Percentiles rank a stretch among this genome's conserved stretches.
phyloP scores from a whole-genome alignment of 2,329 filamentous ascomycete species.

The Aschersonia sp. region DNA sequence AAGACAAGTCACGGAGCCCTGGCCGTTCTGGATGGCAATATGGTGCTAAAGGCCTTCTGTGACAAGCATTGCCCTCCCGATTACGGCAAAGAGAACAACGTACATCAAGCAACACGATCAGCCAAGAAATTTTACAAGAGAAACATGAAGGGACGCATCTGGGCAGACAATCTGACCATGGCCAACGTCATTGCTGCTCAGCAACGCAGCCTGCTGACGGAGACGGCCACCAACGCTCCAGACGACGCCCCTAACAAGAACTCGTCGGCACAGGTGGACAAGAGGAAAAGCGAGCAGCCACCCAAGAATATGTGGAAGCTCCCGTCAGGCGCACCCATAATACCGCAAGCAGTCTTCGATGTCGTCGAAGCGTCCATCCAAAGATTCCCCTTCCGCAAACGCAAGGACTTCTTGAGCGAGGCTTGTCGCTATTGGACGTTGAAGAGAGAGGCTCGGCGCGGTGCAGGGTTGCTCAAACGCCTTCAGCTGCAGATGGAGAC shows the following conservation, averaged over 20 bases:
- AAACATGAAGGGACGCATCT: slow-evolving; percentile 77
- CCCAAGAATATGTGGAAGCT: slow-evolving; percentile 59
- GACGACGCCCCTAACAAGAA: slow-evolving; percentile 66
- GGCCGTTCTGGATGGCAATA: slow-evolving; percentile 63
- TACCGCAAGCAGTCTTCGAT: slow-evolving; percentile 77
- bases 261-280: slow-evolving; percentile 57
- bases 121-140: slow-evolving; percentile 83
- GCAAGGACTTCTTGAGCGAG: slow-evolving; percentile 85
- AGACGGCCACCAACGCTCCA: slow-evolving; percentile 68
- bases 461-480: slow-evolving; percentile 82
- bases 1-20: slow-evolving; percentile 75
- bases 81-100: slow-evolving; percentile 75
- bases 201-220: slow-evolving; percentile 45
- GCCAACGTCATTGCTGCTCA: slow-evolving; percentile 69
- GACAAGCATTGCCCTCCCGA: slow-evolving; percentile 88
- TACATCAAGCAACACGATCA: slow-evolving; percentile 64
- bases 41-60: slow-evolving; percentile 85
- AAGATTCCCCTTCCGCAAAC: slow-evolving; percentile 66
- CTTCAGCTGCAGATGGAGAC: slow-evolving; percentile 91
- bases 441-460: slow-evolving; percentile 83
- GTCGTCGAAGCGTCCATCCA: slow-evolving; percentile 72
- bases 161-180: slow-evolving; percentile 80
- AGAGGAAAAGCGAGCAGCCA: slow-evolving; percentile 49
- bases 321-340: slow-evolving; percentile 86
- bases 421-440: slow-evolving; percentile 96